Base-by-base conservation (phyloP, 345 rosid genomes). In the Gossypium ekmanianum region DNA sequence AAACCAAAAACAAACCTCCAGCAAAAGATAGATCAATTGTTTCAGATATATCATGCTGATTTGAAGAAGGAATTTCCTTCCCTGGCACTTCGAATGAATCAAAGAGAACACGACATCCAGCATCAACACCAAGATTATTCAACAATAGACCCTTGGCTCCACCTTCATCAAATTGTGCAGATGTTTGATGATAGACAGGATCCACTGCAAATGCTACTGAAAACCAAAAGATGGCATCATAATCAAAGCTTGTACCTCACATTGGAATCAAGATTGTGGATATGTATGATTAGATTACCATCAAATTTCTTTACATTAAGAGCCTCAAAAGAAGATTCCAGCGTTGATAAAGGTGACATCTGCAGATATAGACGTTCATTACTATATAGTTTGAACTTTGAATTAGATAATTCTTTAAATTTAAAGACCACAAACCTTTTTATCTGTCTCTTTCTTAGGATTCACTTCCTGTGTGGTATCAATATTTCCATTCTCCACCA, bases 101-200 rank as follows among this genome's bases (percentile, higher is more conserved):
- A 80, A 94, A 94, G 48, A 92, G 92, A 82, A 94, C 97, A 67
- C 84, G 91, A 76, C 98, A 92, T 59, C 88, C 89, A 73, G 91
- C 92, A 82, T 87, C 89, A 56, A 94, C 92, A 77, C 94, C 98
- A 79, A 94, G 92, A 76, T 94, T 92, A 84, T 91, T 94, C 79
- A 92, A 82, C 79, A 94, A 71, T 51, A 94, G 88, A 71, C 95
- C 97, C 82, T 85, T 92, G 44, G 93, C 98, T 80, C 98, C 98
- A 76, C 98, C 98, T 89, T 91, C 98, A 78, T 94, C 98, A 81
- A 92, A 92, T 79, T 92, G 95, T 66, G 98, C 98, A 71, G 98
- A 91, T 55, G 98, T 92, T 79, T 94, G 98, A 77, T 91, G 97
- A 84, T 94, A 94, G 59, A 94, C 86, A 16, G 98, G 98, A 85